phyloP scores from a whole-genome alignment of 176 grass and related monocot genomes.

The Ananas comosus region DNA sequence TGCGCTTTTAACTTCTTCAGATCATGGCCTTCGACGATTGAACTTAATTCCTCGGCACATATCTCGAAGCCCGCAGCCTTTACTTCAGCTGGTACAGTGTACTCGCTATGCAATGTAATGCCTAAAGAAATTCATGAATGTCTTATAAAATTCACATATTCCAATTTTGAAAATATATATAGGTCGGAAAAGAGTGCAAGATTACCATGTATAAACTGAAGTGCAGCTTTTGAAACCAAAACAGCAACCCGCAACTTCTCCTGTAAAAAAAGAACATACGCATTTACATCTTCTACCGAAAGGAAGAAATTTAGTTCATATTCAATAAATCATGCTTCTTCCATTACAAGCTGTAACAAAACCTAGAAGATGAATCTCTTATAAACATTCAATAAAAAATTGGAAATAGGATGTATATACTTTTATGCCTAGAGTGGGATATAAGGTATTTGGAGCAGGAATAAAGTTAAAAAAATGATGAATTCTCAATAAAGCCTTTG shows the following conservation, averaged over 20 bases:
- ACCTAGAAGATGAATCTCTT: not conserved
- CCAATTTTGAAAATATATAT: not conserved
- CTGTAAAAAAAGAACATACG: conserved; percentile 29
- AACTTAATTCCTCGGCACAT: conserved; percentile 71
- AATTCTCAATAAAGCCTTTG: too few species aligned
- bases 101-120: conserved; percentile 42
- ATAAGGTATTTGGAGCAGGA: too few species aligned
- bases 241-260: conserved; percentile 91
- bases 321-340: too few species aligned
- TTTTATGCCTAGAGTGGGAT: too few species aligned
- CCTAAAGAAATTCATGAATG: conserved; percentile 28
- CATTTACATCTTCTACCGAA: too few species aligned
- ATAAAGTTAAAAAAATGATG: too few species aligned
- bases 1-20: conserved; percentile 67
- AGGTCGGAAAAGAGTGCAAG: not conserved
- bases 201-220: conserved; percentile 80
- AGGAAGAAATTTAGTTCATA: too few species aligned
- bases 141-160: not conserved
- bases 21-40: conserved; percentile 78
- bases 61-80: conserved; percentile 66
- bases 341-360: not conserved
- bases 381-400: too few species aligned
- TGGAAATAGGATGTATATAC: too few species aligned
- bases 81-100: conserved; percentile 57
- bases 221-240: conserved; percentile 90